Evolutionary conservation across 2,329 filamentous ascomycete species (phyloP), one percentile per base, ranked within the genome.

Genomic region (Colletotrichum theobromicola): DNA sequence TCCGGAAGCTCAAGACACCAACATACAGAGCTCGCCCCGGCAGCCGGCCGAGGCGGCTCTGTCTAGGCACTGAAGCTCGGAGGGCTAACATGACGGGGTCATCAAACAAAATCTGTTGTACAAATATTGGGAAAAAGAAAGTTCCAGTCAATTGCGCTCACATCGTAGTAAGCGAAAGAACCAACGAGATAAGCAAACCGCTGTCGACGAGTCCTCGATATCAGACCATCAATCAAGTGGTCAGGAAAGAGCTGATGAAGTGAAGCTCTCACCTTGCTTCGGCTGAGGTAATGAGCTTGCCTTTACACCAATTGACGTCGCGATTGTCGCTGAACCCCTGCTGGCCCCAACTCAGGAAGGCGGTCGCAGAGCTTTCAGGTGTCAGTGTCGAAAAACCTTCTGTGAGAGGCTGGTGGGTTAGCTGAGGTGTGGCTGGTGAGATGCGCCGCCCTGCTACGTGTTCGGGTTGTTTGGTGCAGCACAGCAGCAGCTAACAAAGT

Each of bases 31-130:
- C 64, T 60, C 53, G 64, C 18, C 35, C 62, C 4, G 46, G 55
- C 34, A 57, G 42, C 21, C 62, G 57, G 72, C 72, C 57, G 12
- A 75, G 26, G 46, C 35, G 68, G 62, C 62, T 24, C 35, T 46
- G 72, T 32, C 37, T 72, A 16, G 62, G 46, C 21, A 72, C 57
- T 26, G 57, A 67, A 67, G 34, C 62, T 72, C 72, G 37, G 24
- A 75, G 46, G 18, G 70, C 58, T 53, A 75, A 67, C 72, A 75
- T 75, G 57, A 32, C 57, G 26, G 35, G 26, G 42, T 24, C 72
- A 63, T 67, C 24, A 50, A 67, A 30, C 26, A 34, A 32, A 58
- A 15, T 21, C 24, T 64, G 21, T 58, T 34, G 28, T 42, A 64
- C 21, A 37, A 30, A 15, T 30, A 8, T 46, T 24, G n/a, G 12